phyloP scores from a whole-genome alignment of 108 stramenopile genomes.

The Stephanodiscus triporus region DNA sequence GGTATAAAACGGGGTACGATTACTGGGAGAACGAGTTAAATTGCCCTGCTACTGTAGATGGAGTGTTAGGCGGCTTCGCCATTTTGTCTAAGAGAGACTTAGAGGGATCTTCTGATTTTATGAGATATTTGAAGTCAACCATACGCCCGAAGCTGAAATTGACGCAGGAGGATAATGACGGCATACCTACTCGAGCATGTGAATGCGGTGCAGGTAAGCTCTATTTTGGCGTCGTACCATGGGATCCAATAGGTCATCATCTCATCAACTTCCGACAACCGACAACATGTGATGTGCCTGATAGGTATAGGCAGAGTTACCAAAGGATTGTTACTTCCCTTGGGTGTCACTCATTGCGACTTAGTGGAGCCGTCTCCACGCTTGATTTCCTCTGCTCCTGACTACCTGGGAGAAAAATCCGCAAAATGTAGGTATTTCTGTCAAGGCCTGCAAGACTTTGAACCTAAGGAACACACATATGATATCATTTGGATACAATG shows the following conservation, averaged over 20 bases:
- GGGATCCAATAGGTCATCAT: not conserved
- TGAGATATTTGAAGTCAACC: conserved; percentile 46
- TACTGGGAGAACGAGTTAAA: conserved; percentile 86
- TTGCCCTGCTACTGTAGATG: conserved; percentile 83
- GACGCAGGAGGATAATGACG: conserved; percentile 20
- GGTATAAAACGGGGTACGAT: conserved; percentile 81
- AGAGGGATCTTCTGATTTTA: conserved; percentile 71
- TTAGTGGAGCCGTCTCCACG: conserved; percentile 92
- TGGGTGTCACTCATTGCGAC: conserved; percentile 69
- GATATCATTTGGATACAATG: conserved; percentile 95
- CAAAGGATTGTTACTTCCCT: conserved; percentile 84
- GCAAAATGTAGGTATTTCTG: conserved; percentile 79
- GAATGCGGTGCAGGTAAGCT: conserved; percentile 78
- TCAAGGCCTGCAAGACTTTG: conserved; percentile 85
- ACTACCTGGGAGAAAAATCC: conserved; percentile 71
- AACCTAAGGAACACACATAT: conserved; percentile 64
- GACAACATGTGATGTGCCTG: no score
- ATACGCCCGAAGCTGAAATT: conserved; percentile 39
- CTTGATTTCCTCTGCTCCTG: conserved; percentile 81
- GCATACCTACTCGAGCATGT: conserved; percentile 43
- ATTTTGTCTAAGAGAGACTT: conserved; percentile 78
- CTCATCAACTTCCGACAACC: conserved; percentile 18
- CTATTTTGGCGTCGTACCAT: not conserved
- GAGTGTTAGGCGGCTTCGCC: conserved; percentile 92
- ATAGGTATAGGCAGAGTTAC: conserved; percentile 89